Evolutionary conservation across 345 rosid genomes (phyloP).

Genomic region (Lagerstroemia speciosa): DNA sequence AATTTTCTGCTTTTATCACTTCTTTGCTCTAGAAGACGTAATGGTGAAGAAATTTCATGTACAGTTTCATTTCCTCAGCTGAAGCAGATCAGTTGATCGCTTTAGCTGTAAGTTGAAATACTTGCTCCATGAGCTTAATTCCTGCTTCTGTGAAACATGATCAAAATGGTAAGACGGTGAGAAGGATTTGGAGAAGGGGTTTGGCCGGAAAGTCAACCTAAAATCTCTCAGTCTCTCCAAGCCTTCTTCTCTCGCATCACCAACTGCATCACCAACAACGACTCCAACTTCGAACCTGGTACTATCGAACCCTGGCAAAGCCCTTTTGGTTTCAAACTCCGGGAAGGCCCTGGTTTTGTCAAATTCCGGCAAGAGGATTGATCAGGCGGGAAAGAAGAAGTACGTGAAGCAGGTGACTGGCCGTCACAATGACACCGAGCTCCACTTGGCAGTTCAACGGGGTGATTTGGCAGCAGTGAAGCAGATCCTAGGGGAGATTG

Average conservation of each 20-base stretch:
- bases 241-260: conserved; percentile 18
- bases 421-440: conserved; percentile 88
- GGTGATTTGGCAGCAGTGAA: conserved; percentile 58
- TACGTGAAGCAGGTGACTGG: conserved; percentile 95
- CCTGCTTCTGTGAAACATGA: background rate
- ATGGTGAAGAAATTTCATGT: background rate
- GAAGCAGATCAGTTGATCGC: background rate
- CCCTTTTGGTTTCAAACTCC: conserved; percentile 48
- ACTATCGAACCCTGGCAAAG: conserved; percentile 43
- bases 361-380: conserved; percentile 66
- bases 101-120: background rate
- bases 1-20: no score
- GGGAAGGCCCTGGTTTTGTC: conserved; percentile 49
- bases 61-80: background rate
- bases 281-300: conserved; percentile 33
- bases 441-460: conserved; percentile 80
- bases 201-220: conserved; percentile 6
- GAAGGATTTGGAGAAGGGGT: conserved; percentile 34
- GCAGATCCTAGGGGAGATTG: conserved; percentile 66
- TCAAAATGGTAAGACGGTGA: conserved; percentile 18
- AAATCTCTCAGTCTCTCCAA: conserved; percentile 13
- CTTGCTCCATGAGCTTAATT: background rate
- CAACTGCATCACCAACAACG: conserved; percentile 27
- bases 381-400: conserved; percentile 59
- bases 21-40: background rate